A percentile compares a stretch with the other conserved stretches of the same genome.
Evolutionary conservation across 1,284 basidiomycete genomes (phyloP).

Genomic region (Peniophora sp.): DNA sequence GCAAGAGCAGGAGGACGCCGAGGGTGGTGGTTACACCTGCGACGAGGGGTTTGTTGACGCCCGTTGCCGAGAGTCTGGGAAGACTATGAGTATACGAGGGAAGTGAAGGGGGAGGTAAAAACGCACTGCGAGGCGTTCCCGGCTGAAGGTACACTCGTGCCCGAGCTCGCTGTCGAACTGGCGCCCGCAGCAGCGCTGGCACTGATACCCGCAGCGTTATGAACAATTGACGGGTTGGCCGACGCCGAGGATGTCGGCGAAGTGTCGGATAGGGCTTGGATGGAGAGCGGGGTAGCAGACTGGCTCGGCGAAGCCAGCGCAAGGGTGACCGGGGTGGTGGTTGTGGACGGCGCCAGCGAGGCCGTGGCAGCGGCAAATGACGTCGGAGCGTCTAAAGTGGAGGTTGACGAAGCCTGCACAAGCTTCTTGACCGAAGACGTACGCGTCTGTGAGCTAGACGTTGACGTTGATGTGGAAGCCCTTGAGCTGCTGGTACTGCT

Average conservation of each 20-base stretch:
- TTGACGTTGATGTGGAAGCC: not conserved
- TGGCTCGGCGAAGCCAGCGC: not conserved
- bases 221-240: not conserved
- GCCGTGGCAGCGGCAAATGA: not conserved
- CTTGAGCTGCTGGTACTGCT: not conserved
- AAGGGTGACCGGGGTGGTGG: not conserved
- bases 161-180: not conserved
- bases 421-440: not conserved
- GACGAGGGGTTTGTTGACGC: constrained; percentile 1
- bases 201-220: not conserved
- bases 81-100: not conserved
- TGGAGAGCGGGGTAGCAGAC: not conserved
- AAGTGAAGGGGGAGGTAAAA: not conserved
- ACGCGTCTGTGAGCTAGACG: not conserved
- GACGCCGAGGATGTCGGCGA: not conserved
- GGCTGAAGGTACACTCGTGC: not conserved
- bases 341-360: too few relatives aligned
- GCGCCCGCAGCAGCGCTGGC: not conserved
- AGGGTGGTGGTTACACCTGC: constrained; percentile 3
- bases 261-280: not conserved
- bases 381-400: not conserved
- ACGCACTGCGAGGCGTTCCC: not conserved
- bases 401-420: not conserved
- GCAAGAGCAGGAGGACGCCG: not conserved
- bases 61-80: not conserved